Percentiles rank a stretch among this genome's conserved stretches.
phyloP scores from a whole-genome alignment of 2,329 filamentous ascomycete genomes.

The Cryphonectria japonica region DNA sequence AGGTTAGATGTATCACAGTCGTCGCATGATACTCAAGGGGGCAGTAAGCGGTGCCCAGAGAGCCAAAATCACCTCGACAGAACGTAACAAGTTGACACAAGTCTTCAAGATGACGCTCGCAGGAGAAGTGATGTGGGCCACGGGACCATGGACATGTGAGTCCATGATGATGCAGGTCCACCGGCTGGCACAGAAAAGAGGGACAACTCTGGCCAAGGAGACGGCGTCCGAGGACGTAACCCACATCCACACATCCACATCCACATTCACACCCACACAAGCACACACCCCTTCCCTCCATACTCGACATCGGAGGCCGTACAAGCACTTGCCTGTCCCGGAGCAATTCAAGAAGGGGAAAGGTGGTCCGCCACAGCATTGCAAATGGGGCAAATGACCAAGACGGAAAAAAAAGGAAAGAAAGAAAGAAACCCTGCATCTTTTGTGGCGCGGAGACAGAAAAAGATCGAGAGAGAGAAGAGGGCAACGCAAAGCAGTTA shows the following conservation, averaged over 20 bases:
- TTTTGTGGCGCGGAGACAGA: neutral
- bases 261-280: too few relatives aligned
- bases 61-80: neutral
- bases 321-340: conserved; percentile 1
- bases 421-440: neutral
- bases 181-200: neutral
- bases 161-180: neutral
- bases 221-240: conserved; percentile 1
- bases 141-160: neutral
- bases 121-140: neutral
- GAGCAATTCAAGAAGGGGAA: neutral
- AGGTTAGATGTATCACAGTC: neutral
- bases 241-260: neutral
- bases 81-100: neutral
- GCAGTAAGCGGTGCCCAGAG: neutral
- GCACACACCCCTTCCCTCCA: neutral
- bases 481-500: neutral
- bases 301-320: neutral
- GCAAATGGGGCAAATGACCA: neutral
- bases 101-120: neutral
- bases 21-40: conserved; percentile 6
- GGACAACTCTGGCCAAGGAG: neutral
- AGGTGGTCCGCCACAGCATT: neutral
- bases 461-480: neutral
- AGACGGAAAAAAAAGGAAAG: neutral